These are phyloP conservation scores for Phialemoniopsis sp. DNA, from an alignment of 2,329 filamentous ascomycete genomes.

Conservation along the genomic window DNA sequence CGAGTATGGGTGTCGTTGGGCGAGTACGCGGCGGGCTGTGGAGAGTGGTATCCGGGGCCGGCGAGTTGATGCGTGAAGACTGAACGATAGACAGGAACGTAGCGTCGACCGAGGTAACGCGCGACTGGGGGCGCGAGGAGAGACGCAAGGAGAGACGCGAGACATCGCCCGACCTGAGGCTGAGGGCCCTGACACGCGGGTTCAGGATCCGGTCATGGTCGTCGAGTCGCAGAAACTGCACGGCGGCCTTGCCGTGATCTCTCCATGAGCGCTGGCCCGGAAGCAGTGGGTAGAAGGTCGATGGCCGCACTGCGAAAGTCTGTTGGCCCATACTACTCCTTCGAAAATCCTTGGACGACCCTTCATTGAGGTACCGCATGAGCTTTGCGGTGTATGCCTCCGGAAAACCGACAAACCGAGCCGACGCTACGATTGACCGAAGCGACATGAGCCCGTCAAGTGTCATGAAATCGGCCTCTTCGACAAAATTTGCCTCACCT, in stretches of 20 bases:
- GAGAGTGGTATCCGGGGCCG: too few species aligned
- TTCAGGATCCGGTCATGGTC: background rate
- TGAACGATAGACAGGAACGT: too few species aligned
- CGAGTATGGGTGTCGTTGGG: too few species aligned
- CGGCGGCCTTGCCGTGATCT: constrained; percentile 11
- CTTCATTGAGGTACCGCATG: constrained; percentile 19
- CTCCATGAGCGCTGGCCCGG: constrained; percentile 17
- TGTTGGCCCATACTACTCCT: too few species aligned
- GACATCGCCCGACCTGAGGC: too few species aligned
- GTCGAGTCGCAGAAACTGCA: background rate
- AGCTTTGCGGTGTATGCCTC: constrained; percentile 21
- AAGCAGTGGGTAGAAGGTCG: constrained; percentile 23
- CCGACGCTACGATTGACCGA: constrained; percentile 19
- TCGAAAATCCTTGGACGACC: background rate
- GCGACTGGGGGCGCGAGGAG: too few species aligned
- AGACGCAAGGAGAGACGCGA: too few species aligned
- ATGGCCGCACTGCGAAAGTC: constrained; percentile 16
- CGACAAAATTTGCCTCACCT: constrained; percentile 18
- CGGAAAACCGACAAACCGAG: constrained; percentile 31
- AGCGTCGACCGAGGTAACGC: too few species aligned
- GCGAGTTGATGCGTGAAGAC: too few species aligned
- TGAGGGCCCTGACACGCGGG: too few species aligned
- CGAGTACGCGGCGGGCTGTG: too few species aligned
- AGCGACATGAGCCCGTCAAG: constrained; percentile 24
- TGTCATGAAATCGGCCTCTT: constrained; percentile 21